phyloP scores from a whole-genome alignment of 768 basidiomycete genomes.

The Lactarius evosmus region DNA sequence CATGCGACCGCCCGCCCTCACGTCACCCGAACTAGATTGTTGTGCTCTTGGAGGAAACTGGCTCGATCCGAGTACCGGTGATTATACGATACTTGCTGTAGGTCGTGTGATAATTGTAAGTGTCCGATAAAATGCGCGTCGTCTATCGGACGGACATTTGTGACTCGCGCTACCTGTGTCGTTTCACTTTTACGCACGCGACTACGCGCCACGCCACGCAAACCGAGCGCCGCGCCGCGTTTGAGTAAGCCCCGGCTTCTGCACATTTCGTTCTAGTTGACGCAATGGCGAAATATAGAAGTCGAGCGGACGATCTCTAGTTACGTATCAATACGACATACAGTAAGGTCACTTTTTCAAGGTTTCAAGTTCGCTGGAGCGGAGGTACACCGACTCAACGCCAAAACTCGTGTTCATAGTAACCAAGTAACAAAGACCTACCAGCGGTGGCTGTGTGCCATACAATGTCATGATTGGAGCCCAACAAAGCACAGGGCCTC shows the following conservation, averaged over 20 bases:
- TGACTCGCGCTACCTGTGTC: too few relatives aligned
- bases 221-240: too few relatives aligned
- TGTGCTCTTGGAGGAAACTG: not conserved
- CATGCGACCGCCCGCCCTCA: not conserved
- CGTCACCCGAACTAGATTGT: not conserved
- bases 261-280: too few relatives aligned
- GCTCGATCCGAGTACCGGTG: not conserved
- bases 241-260: too few relatives aligned
- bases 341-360: too few relatives aligned
- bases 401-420: not conserved
- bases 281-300: too few relatives aligned
- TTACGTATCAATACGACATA: too few relatives aligned
- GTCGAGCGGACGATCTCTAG: too few relatives aligned
- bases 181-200: too few relatives aligned
- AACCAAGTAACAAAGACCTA: not conserved
- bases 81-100: slow-evolving; percentile 1
- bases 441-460: not conserved
- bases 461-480: not conserved
- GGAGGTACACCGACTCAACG: not conserved
- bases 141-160: too few relatives aligned
- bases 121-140: not conserved
- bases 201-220: too few relatives aligned
- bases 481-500: not conserved
- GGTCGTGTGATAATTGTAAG: not conserved
- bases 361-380: not conserved